phyloP scores from a whole-genome alignment of 2,329 filamentous ascomycete genomes.

The Aspergillus fijiensis region DNA sequence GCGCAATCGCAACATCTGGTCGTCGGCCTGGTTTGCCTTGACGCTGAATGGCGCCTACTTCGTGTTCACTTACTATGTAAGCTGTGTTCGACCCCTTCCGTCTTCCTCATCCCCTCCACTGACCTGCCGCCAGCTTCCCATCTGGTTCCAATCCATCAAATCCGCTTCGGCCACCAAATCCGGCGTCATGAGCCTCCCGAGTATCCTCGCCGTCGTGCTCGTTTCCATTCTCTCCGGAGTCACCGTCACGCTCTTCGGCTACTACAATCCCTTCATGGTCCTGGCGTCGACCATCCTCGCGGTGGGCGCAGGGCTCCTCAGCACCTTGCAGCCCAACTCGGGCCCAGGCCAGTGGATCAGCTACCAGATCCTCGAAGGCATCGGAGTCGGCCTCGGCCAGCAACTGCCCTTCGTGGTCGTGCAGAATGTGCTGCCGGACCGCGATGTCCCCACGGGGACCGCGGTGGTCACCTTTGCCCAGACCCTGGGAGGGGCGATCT shows the following conservation, averaged over 20 bases:
- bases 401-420: constrained; percentile 7
- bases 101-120: neutral
- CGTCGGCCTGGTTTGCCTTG: neutral
- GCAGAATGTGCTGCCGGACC: constrained; percentile 5
- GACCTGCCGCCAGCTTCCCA: constrained; percentile 8
- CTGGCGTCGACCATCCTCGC: neutral
- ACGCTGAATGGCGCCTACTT: constrained; percentile 4
- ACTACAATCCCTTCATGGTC: constrained; percentile 13
- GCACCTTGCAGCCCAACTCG: constrained; percentile 4
- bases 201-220: constrained; percentile 4
- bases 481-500: constrained; percentile 5
- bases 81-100: neutral
- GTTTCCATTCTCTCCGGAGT: constrained; percentile 4
- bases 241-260: constrained; percentile 3
- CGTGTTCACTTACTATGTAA: constrained; percentile 13
- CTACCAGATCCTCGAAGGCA: constrained; percentile 16
- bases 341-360: constrained; percentile 12
- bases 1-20: constrained; percentile 8
- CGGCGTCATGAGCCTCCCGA: constrained; percentile 12
- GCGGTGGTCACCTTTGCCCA: constrained; percentile 14
- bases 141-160: constrained; percentile 17
- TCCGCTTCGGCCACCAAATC: constrained; percentile 5
- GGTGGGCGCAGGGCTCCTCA: constrained; percentile 7
- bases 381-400: constrained; percentile 10
- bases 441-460: constrained; percentile 10